Evolutionary conservation across 1,284 basidiomycete species (phyloP).

Genomic region (Laetiporus sulphureus): DNA sequence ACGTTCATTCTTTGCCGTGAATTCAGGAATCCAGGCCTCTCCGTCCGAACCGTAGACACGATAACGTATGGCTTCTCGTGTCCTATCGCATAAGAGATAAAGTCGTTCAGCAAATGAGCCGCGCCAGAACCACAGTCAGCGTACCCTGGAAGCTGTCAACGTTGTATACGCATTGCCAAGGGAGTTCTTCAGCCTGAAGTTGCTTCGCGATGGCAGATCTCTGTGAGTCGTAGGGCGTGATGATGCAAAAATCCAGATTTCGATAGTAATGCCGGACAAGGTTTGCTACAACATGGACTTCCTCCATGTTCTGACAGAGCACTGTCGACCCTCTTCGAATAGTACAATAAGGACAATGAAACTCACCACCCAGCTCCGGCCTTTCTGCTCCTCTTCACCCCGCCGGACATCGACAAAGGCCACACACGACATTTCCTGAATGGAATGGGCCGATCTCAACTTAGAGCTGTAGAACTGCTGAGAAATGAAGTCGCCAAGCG

Average conservation of each 20-base stretch:
- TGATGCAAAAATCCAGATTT: constrained; percentile 43
- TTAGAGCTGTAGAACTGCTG: constrained; percentile 31
- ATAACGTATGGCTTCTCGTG: constrained; percentile 43
- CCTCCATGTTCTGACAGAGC: constrained; percentile 34
- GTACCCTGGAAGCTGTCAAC: constrained; percentile 61
- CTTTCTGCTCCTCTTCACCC: constrained; percentile 30
- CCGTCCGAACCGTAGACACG: constrained; percentile 55
- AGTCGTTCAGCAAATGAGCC: background rate
- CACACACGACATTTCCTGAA: constrained; percentile 18
- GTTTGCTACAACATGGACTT: constrained; percentile 32
- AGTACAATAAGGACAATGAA: background rate
- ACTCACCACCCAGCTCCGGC: constrained; percentile 38
- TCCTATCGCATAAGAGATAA: constrained; percentile 12
- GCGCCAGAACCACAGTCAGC: constrained; percentile 13
- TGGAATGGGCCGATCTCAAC: constrained; percentile 30
- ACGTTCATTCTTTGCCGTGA: constrained; percentile 58
- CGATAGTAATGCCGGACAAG: constrained; percentile 32
- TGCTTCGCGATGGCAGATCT: constrained; percentile 40
- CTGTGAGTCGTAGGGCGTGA: constrained; percentile 69
- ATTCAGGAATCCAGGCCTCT: constrained; percentile 47
- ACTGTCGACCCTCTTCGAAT: background rate
- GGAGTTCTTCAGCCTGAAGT: constrained; percentile 38
- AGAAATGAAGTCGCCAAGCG: constrained; percentile 42
- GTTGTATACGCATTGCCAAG: constrained; percentile 51
- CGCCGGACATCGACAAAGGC: constrained; percentile 36